Base-by-base conservation (phyloP, 2,329 filamentous ascomycete genomes). In the Aspergillus jensenii region DNA sequence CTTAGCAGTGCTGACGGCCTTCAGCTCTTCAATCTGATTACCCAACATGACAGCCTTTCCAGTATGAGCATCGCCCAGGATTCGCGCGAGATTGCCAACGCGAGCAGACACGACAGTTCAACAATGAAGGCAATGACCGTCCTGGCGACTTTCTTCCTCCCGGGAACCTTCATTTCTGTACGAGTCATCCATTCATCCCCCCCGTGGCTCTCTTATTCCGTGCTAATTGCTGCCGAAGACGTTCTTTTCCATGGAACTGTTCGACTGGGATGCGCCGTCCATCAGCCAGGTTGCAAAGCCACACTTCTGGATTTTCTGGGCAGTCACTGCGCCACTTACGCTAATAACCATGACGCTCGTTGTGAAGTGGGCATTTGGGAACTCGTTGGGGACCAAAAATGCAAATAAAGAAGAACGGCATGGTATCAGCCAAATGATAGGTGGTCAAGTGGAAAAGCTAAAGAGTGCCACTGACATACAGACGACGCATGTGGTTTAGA, bases 271-370 rank as follows among this genome's bases (percentile, higher is more conserved):
- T 11, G 17, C 21, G 14, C 19, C 43, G 8, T 40, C 17, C 4
- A 47, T 54, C 6, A 17, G 15, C 12, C 17, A 40, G 3, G 52
- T 47, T 12, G 33, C 43, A 7, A 47, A 33, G 17, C 7, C 19
- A 14, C 52, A 47, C 19, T 54, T 54, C 43, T 54, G 52, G 52
- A 35, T 54, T 14, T 54, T 37, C 27, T 47, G 41, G 41, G 52
- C 52, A 3, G 33, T 54, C 19, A 25, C 52, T 2, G 41, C 9
- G 5, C 52, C 52, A 14, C 31, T 54, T 5, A 54, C 52, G 2
- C 7, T 54, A 14, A 7, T 17, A 6, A 27, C 23, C 9, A 46
- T 47, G 31, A 15, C 8, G 1, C 11, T n/a, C 2, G 41, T 54
- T 5, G 31, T 46, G 8, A n/a, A 14, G 9, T 51, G 48, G 48